phyloP scores from a whole-genome alignment of 495 filamentous ascomycete species.

The Terfezia claveryi region DNA sequence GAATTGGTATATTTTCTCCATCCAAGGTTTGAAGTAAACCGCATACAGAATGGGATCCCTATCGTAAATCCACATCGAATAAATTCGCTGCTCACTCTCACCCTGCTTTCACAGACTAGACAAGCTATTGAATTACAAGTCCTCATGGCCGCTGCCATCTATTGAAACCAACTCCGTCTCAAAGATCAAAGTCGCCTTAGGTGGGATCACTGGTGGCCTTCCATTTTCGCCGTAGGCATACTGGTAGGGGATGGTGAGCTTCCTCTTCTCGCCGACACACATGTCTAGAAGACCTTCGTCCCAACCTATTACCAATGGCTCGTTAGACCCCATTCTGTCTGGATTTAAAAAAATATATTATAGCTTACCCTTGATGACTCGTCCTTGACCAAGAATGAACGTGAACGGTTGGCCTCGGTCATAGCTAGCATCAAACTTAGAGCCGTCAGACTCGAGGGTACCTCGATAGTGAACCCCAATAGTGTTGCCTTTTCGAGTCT shows the following conservation, averaged over 20 bases:
- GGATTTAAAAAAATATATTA: neutral
- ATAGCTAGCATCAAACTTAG: constrained; percentile 42
- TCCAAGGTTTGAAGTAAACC: neutral
- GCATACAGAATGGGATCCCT: neutral
- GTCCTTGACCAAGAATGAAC: constrained; percentile 56
- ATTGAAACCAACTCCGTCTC: constrained; percentile 85
- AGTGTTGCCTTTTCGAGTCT: constrained; percentile 49
- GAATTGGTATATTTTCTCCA: neutral
- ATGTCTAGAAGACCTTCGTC: constrained; percentile 79
- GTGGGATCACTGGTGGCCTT: constrained; percentile 13
- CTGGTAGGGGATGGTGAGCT: constrained; percentile 71
- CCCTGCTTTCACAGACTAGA: neutral
- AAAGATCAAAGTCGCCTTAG: constrained; percentile 32
- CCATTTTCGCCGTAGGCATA: constrained; percentile 47
- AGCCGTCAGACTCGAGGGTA: constrained; percentile 32
- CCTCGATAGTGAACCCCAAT: constrained; percentile 77
- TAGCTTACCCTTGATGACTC: constrained; percentile 61
- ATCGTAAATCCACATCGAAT: neutral
- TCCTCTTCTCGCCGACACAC: constrained; percentile 93
- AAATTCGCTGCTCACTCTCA: neutral
- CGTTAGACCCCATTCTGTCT: too few species aligned
- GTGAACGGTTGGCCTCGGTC: constrained; percentile 49
- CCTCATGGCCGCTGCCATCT: constrained; percentile 39
- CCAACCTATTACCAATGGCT: constrained; percentile 28
- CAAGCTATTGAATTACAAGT: constrained; percentile 27